These are phyloP conservation scores for Plasmodium malariae DNA, from an alignment of 169 alveolate genomes.

Conservation along the genomic window DNA sequence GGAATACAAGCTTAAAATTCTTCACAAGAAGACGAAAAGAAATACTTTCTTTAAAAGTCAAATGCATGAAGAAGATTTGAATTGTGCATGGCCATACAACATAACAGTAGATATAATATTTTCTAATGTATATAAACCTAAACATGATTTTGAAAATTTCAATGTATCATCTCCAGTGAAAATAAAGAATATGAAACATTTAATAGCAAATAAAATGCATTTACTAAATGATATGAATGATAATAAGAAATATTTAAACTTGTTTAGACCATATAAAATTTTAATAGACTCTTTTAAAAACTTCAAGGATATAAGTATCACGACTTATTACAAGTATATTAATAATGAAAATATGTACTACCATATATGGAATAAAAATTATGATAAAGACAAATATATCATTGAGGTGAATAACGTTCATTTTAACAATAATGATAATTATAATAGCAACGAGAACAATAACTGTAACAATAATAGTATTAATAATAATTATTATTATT, in stretches of 20 bases:
- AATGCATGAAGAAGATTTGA: conserved; percentile 33
- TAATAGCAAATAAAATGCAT: conserved; percentile 59
- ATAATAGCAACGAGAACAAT: neutral
- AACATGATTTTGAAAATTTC: conserved; percentile 30
- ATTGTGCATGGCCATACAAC: conserved; percentile 51
- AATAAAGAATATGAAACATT: conserved; percentile 48
- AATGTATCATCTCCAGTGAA: conserved; percentile 23
- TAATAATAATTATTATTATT: neutral
- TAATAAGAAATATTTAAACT: neutral
- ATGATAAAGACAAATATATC: conserved; percentile 22
- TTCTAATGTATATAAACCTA: conserved; percentile 26
- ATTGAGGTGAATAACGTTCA: conserved; percentile 1
- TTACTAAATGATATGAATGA: neutral
- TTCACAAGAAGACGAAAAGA: conserved; percentile 7
- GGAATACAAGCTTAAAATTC: conserved; percentile 7
- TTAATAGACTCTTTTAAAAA: conserved; percentile 2
- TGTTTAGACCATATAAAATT: conserved; percentile 46
- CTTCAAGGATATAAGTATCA: conserved; percentile 29
- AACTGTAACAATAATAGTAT: neutral
- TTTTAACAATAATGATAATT: neutral
- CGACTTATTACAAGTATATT: conserved; percentile 39
- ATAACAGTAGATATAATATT: conserved; percentile 39
- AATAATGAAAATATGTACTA: conserved; percentile 26
- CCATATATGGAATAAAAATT: conserved; percentile 55
- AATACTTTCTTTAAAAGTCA: conserved; percentile 1